phyloP scores from a whole-genome alignment of 176 grass and related monocot species.

The Lolium perenne region DNA sequence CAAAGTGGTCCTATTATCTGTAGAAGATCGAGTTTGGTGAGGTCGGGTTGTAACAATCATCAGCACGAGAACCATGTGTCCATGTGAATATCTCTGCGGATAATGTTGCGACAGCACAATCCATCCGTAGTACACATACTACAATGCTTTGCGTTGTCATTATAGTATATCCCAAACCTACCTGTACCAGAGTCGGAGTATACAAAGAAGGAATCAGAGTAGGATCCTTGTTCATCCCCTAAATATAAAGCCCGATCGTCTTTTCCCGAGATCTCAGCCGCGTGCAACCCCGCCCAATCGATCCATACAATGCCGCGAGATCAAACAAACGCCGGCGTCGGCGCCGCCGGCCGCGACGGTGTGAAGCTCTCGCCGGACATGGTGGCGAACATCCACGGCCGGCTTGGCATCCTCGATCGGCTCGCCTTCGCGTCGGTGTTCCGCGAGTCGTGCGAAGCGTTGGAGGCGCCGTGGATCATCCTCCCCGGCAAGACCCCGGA shows the following conservation, averaged over 20 bases:
- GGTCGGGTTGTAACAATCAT: too few species aligned
- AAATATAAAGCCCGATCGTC: not conserved
- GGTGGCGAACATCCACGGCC: constrained; percentile 13
- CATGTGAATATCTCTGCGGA: too few species aligned
- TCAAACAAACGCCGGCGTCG: not conserved
- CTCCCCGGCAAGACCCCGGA: not conserved
- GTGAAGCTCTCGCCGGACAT: not conserved
- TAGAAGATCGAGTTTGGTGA: too few species aligned
- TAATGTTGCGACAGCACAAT: too few species aligned
- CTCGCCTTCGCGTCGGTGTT: not conserved
- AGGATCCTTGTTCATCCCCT: too few species aligned
- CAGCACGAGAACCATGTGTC: too few species aligned
- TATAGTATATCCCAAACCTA: too few species aligned
- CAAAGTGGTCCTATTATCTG: too few species aligned
- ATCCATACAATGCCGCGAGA: not conserved
- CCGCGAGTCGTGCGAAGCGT: not conserved
- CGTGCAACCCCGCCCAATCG: not conserved
- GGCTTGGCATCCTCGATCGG: not conserved
- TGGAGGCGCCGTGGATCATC: not conserved
- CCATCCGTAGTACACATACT: too few species aligned
- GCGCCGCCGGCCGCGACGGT: not conserved
- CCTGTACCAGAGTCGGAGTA: too few species aligned
- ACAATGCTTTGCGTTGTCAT: too few species aligned
- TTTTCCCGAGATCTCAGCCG: not conserved
- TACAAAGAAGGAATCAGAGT: too few species aligned